phyloP scores from a whole-genome alignment of 306 rosid species.

The Cicer pinnatifidum region DNA sequence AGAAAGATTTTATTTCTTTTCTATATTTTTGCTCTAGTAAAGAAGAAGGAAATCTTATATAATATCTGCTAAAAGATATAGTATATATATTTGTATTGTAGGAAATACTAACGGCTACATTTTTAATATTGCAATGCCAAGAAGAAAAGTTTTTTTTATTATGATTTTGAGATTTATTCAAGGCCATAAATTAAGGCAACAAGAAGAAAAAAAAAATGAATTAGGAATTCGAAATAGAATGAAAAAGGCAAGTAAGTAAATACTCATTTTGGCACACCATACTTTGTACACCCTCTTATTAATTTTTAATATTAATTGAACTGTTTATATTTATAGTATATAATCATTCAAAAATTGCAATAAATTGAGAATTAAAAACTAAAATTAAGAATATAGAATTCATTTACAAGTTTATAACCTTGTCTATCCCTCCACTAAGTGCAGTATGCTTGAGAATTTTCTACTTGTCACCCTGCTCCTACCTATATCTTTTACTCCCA shows the following conservation, averaged over 20 bases:
- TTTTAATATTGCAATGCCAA: neutral
- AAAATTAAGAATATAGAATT: too few relatives aligned
- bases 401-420: too few relatives aligned
- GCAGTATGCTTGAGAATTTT: too few relatives aligned
- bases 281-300: neutral
- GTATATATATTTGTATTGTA: neutral
- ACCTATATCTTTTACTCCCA: too few relatives aligned
- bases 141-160: neutral
- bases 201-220: too few relatives aligned
- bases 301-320: neutral
- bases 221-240: neutral
- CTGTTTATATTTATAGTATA: neutral
- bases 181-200: neutral
- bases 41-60: constrained; percentile 36
- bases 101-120: constrained; percentile 3
- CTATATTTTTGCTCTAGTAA: constrained; percentile 23
- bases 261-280: neutral
- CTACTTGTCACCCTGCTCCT: too few relatives aligned
- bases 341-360: too few relatives aligned
- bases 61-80: neutral
- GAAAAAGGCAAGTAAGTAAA: neutral
- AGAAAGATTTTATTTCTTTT: constrained; percentile 42
- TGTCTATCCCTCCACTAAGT: too few relatives aligned
- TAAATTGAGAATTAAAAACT: too few relatives aligned
- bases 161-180: neutral